Evolutionary conservation across 441 rosid genomes (phyloP).

Genomic region (Corymbia citriodora): DNA sequence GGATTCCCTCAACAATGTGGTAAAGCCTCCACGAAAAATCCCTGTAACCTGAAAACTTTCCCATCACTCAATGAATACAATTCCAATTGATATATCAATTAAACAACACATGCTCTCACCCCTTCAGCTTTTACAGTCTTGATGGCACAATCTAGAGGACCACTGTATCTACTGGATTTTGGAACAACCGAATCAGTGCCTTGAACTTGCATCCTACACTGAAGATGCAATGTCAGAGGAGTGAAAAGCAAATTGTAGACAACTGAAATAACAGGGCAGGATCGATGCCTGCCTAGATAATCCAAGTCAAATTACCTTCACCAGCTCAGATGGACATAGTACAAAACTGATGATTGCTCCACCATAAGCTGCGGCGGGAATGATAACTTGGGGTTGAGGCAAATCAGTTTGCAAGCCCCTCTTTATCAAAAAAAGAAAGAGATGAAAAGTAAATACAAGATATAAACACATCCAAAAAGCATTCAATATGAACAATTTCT

Average conservation of each 20-base stretch:
- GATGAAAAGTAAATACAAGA: not conserved
- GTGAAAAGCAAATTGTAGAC: not conserved
- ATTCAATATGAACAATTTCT: not conserved
- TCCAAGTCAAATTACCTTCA: slow-evolving; percentile 42
- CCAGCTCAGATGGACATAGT: slow-evolving; percentile 79
- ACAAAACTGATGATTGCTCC: slow-evolving; percentile 88
- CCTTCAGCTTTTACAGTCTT: slow-evolving; percentile 72
- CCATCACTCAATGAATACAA: slow-evolving; percentile 24
- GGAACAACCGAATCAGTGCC: slow-evolving; percentile 73
- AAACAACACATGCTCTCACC: slow-evolving; percentile 46
- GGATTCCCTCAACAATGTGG: slow-evolving; percentile 76
- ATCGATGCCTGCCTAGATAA: not conserved
- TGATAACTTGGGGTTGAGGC: slow-evolving; percentile 56
- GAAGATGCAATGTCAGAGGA: slow-evolving; percentile 25
- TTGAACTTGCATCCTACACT: slow-evolving; percentile 99
- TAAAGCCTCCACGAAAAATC: slow-evolving; percentile 70
- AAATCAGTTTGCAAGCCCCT: slow-evolving; percentile 21
- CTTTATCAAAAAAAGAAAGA: not conserved
- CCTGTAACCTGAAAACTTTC: slow-evolving; percentile 65
- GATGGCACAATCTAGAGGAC: slow-evolving; percentile 77
- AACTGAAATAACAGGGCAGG: not conserved
- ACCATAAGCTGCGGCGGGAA: slow-evolving; percentile 88
- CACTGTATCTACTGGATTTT: slow-evolving; percentile 44
- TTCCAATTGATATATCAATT: not conserved
- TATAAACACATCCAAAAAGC: not conserved